These are phyloP conservation scores for Penicillium atrosanguineum DNA, from an alignment of 495 filamentous ascomycete genomes.

Conservation along the genomic window DNA sequence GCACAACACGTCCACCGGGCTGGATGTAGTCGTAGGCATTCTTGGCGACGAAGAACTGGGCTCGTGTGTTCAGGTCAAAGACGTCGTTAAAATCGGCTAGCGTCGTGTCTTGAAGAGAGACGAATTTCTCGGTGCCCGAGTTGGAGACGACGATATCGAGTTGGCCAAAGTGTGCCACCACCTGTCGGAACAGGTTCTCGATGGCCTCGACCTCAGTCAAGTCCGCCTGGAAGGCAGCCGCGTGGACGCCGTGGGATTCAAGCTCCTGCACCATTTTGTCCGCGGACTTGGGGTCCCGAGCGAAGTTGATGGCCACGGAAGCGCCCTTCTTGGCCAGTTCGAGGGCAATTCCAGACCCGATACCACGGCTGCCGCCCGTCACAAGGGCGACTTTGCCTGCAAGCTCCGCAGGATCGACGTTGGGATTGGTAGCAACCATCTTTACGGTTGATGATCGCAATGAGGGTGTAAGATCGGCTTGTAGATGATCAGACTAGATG, in stretches of 20 bases:
- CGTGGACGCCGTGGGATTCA: conserved; percentile 55
- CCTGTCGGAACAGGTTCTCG: conserved; percentile 58
- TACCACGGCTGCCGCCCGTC: conserved; percentile 70
- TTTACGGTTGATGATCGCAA: background rate
- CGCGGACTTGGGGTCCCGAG: conserved; percentile 58
- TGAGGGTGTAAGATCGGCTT: background rate
- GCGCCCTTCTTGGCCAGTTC: conserved; percentile 73
- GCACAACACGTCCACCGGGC: conserved; percentile 62
- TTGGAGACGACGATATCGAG: conserved; percentile 71
- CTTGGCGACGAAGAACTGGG: conserved; percentile 82
- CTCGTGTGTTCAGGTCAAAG: conserved; percentile 72
- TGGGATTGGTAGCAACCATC: conserved; percentile 24
- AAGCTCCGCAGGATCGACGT: conserved; percentile 29
- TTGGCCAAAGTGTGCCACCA: conserved; percentile 63
- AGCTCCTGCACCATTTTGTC: conserved; percentile 63
- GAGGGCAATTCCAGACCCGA: conserved; percentile 71
- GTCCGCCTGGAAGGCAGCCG: conserved; percentile 72
- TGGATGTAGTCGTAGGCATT: conserved; percentile 67
- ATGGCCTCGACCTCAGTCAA: conserved; percentile 66
- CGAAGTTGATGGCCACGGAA: conserved; percentile 76
- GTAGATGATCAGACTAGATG: background rate
- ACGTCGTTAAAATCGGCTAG: conserved; percentile 73
- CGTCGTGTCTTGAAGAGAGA: conserved; percentile 61
- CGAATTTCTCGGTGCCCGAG: conserved; percentile 52
- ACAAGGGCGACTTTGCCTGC: conserved; percentile 71